Conservation (phyloP, 2,329 filamentous ascomycete species). For the Colletotrichum echinochloae region DNA sequence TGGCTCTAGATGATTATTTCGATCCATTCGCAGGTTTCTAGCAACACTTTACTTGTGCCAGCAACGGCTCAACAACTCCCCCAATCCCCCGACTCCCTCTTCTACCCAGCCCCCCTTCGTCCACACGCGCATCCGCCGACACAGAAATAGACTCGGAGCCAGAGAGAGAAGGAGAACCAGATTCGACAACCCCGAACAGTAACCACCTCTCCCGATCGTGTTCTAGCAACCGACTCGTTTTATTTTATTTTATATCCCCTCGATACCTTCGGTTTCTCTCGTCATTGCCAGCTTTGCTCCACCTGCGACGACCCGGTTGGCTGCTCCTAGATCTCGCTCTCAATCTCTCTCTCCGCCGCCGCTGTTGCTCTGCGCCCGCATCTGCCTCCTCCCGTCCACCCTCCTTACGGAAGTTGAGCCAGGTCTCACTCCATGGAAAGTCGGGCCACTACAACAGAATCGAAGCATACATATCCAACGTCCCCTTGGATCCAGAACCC, state of each 20-base stretch:
- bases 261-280: constrained; percentile 8
- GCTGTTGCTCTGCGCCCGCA: constrained; percentile 22
- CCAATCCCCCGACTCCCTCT: constrained; percentile 22
- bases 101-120: constrained; percentile 19
- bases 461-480: constrained; percentile 60
- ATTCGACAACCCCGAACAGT: constrained; percentile 31
- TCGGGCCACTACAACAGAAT: constrained; percentile 62
- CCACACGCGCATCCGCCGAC: constrained; percentile 15
- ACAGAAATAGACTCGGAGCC: constrained; percentile 5
- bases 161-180: constrained; percentile 14
- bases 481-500: constrained; percentile 54
- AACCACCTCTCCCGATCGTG: constrained; percentile 16
- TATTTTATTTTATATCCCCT: constrained; percentile 9
- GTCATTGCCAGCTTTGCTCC: background rate
- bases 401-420: constrained; percentile 43
- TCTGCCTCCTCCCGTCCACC: constrained; percentile 21
- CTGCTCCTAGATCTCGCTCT: constrained; percentile 20
- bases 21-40: constrained; percentile 22
- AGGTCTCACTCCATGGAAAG: constrained; percentile 62
- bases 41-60: constrained; percentile 34
- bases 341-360: constrained; percentile 14
- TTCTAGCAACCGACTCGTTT: background rate
- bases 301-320: constrained; percentile 10
- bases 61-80: constrained; percentile 12
- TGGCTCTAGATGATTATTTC: constrained; percentile 22